Base-by-base conservation (phyloP, 2,329 filamentous ascomycete genomes). In the Amauroascus verrucosus region DNA sequence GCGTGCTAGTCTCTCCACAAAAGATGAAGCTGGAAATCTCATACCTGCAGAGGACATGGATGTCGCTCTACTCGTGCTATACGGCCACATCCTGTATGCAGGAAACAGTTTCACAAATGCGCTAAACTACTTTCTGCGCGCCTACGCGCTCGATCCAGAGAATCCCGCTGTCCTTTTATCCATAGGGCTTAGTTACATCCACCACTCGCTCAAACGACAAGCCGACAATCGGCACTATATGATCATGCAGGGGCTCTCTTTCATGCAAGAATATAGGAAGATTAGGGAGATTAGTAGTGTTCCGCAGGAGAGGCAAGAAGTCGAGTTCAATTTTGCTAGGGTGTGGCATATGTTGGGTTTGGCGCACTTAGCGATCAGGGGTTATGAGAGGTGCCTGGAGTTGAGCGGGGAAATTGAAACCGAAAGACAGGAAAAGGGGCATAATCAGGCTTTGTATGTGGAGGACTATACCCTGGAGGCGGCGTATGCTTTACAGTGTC, bases 221-320 rank as follows among this genome's bases (percentile, higher is more conserved):
- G 83, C 85, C 0, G 88, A 91, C 46, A 97, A 97, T 65, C 77
- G 93, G 1, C 91, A 97, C 65, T 91, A 87, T 64, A 80, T 89
- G 38, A 82, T 96, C 40, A 77, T 88, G 58, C 90, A 97, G 66
- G 93, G 89, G 0, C 77, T 96, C 48, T 76, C 83, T 0, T 96
- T 95, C 62, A 70, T 97, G 54, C 80, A 84, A 54, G 75, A 81
- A 33, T 95, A 94, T 69, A 84, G 86, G 59, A 75, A 81, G 2
- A 65, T 80, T 24, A 77, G 85, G 24, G 72, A 56, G 68, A 72
- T 56, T 66, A 70, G 67, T 5, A 65, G 65, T 7, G 60, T 70
- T 4, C 67, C 71, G 1, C 62, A 72, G 18, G 71, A 83, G 61
- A 70, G 75, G 47, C 85, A 88, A 64, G 88, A 95, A 68, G 86